Conservation (phyloP, 345 rosid genomes). For the Gossypium australe region DNA sequence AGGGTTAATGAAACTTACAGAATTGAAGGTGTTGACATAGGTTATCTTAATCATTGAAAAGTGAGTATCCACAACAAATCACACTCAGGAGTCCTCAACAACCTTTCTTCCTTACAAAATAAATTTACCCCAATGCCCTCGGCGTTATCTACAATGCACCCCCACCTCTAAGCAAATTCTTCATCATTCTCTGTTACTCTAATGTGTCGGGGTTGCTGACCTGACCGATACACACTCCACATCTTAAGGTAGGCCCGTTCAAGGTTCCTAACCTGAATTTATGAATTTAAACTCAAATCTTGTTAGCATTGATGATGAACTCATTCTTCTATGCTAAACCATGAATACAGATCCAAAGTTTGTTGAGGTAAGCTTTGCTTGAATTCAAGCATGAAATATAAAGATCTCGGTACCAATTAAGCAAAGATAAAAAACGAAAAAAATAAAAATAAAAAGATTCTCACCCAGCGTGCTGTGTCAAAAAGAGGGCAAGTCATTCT, state of each 20-base stretch:
- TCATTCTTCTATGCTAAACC: neutral
- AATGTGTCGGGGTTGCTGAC: constrained; percentile 72
- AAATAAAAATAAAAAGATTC: neutral
- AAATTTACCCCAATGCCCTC: neutral
- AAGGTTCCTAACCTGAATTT: constrained; percentile 71
- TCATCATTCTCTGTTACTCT: constrained; percentile 63
- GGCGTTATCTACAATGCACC: constrained; percentile 13
- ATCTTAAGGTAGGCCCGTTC: constrained; percentile 82
- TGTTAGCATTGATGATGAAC: neutral
- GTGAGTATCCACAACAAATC: neutral
- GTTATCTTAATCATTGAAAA: neutral
- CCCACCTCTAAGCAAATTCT: constrained; percentile 46
- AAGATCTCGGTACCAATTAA: no score
- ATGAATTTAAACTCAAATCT: neutral
- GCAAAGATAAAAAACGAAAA: neutral
- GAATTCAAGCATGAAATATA: no score
- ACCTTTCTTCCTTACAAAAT: neutral
- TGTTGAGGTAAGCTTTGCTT: neutral
- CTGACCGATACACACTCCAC: constrained; percentile 77
- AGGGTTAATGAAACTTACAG: no score
- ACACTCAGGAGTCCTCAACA: neutral
- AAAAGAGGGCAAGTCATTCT: constrained; percentile 83
- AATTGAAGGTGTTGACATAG: neutral
- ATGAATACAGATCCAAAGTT: neutral
- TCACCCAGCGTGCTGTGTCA: constrained; percentile 94